Percentiles rank a stretch among this genome's conserved stretches.
Evolutionary conservation across 2,329 filamentous ascomycete species (phyloP).

Genomic region (Sarocladium kiliense): DNA sequence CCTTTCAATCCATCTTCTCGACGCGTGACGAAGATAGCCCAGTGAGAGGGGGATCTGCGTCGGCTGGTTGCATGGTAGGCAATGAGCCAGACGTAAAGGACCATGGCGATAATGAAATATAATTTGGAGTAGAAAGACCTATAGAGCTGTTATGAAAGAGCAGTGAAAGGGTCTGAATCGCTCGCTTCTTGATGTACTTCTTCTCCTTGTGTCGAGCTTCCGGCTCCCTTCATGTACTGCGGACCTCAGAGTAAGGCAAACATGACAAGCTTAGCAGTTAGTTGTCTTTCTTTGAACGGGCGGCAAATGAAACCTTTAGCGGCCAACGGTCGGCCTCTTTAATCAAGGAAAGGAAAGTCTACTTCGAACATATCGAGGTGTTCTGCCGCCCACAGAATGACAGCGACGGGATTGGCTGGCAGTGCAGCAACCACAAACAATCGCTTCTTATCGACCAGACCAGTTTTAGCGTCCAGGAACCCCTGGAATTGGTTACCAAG

Average conservation of each 20-base stretch:
- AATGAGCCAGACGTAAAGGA: neutral
- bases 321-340: neutral
- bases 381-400: neutral
- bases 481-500: neutral
- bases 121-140: neutral
- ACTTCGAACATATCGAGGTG: neutral
- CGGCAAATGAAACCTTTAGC: neutral
- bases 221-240: neutral
- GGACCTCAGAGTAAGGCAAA: neutral
- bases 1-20: neutral
- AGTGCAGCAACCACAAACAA: neutral
- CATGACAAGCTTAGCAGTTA: neutral
- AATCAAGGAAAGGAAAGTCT: neutral
- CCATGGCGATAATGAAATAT: neutral
- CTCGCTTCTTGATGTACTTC: neutral
- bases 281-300: neutral
- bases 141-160: neutral
- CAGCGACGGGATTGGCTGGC: too few relatives aligned
- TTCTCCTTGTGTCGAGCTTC: too few relatives aligned
- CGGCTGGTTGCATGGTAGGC: neutral
- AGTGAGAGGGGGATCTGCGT: neutral
- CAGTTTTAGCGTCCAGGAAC: neutral
- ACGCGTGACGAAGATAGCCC: neutral
- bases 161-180: neutral
- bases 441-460: neutral